phyloP scores from a whole-genome alignment of 495 filamentous ascomycete genomes.

The Pseudoneurospora amorphoporcata region DNA sequence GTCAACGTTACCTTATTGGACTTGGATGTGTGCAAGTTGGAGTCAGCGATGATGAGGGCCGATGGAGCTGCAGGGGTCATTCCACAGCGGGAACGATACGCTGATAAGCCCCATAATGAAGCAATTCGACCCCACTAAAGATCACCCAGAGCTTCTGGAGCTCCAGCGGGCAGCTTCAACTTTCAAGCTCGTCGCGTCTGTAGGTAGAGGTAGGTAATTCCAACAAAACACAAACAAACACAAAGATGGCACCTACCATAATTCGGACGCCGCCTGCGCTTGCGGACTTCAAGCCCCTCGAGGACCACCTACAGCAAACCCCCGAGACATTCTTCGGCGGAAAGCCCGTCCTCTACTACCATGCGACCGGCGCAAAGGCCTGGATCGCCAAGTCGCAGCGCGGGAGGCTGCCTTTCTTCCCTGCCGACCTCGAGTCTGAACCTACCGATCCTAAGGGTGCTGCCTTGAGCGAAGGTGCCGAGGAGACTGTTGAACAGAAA shows the following conservation, averaged over 20 bases:
- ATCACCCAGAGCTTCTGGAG: neutral
- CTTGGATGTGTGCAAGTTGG: neutral
- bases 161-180: slow-evolving; percentile 3
- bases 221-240: neutral
- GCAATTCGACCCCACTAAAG: slow-evolving; percentile 13
- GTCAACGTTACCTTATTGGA: neutral
- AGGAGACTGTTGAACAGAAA: slow-evolving; percentile 29
- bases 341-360: slow-evolving; percentile 72
- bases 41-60: neutral
- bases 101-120: slow-evolving; percentile 1
- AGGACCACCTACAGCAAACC: slow-evolving; percentile 74
- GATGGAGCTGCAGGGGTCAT: neutral
- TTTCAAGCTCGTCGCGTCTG: neutral
- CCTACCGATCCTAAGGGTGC: slow-evolving; percentile 24
- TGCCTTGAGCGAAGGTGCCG: slow-evolving; percentile 24
- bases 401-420: slow-evolving; percentile 42
- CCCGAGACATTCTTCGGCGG: slow-evolving; percentile 72
- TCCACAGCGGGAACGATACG: slow-evolving; percentile 9
- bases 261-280: slow-evolving; percentile 32
- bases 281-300: slow-evolving; percentile 57
- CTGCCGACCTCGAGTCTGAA: slow-evolving; percentile 17
- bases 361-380: slow-evolving; percentile 52
- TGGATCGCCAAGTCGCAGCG: slow-evolving; percentile 33
- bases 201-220: neutral
- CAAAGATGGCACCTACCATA: slow-evolving; percentile 27